Evolutionary conservation across 2,329 filamentous ascomycete species (phyloP), one percentile per base, ranked within the genome.

Genomic region (Aspergillus fructus): DNA sequence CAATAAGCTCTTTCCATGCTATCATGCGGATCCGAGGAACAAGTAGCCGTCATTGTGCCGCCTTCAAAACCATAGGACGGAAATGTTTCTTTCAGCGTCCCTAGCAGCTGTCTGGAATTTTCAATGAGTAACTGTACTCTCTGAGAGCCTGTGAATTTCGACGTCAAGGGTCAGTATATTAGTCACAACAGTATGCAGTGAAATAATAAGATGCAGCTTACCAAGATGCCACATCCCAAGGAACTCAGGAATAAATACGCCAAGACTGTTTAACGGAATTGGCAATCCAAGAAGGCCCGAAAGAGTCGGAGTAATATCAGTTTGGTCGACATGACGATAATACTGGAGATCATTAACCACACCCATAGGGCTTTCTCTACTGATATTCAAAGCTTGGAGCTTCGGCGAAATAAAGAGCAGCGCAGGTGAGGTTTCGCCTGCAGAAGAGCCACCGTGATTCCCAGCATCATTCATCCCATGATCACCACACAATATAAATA

Each of bases 401-500:
- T 91, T 94, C 0, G 93, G 92, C 2, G 92, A 94, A 62, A 96
- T 85, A 72, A 99, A 97, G 19, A 97, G 84, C 9, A 99, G 78
- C 15, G 94, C 94, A 0, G 94, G 89, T 1, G 93, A 97, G 1
- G 94, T 97, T 78, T 99, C 94, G 43, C 94, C 93, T 1, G 91
- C 85, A 0, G 93, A 93, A 9, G 93, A 97, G 40, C 93, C 94
- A 30, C 94, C 94, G 71, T 99, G 94, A 65, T 97, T 97, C 2
- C 94, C 94, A 19, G 91, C 94, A 66, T 97, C 93, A 66, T 97
- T 99, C 94, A 99, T 99, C n/a, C 94, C 94, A 71, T 99, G 94
- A 67, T 99, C 96, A 55, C 94, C 94, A 56, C 89, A 91, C 6
- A 99, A 77, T 3, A 99, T 87, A 46, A 99, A 83, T 2, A 99